These are phyloP conservation scores for Saturnispora diversa DNA, from an alignment of 805 yeast species.

Conservation along the genomic window DNA sequence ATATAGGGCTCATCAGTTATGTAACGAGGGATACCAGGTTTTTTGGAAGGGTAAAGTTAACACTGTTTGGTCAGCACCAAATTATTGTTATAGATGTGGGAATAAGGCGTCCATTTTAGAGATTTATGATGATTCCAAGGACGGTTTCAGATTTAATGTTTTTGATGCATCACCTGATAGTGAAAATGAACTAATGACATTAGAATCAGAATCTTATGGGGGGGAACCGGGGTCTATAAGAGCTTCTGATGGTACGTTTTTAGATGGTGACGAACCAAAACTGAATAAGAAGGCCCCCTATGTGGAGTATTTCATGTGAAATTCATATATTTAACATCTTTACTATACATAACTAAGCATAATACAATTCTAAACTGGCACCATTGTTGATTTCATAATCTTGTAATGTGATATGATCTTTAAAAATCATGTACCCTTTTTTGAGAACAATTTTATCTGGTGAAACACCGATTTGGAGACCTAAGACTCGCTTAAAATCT, in stretches of 20 bases:
- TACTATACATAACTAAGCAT: slow-evolving; percentile 32
- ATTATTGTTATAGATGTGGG: slow-evolving; percentile 95
- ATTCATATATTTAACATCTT: background rate
- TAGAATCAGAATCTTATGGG: slow-evolving; percentile 22
- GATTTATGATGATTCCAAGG: slow-evolving; percentile 48
- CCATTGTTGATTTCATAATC: slow-evolving; percentile 94
- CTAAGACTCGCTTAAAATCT: slow-evolving; percentile 78
- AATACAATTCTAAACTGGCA: slow-evolving; percentile 76
- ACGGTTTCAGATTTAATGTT: slow-evolving; percentile 67
- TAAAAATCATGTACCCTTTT: slow-evolving; percentile 76
- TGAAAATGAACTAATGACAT: slow-evolving; percentile 43
- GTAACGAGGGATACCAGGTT: slow-evolving; percentile 92
- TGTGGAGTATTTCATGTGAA: slow-evolving; percentile 35
- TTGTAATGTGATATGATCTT: slow-evolving; percentile 86
- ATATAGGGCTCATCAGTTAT: slow-evolving; percentile 89
- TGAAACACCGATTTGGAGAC: slow-evolving; percentile 74
- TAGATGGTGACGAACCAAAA: slow-evolving; percentile 18
- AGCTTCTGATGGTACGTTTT: background rate
- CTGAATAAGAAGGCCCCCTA: slow-evolving; percentile 31
- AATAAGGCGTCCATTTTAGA: slow-evolving; percentile 97
- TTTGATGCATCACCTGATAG: slow-evolving; percentile 97
- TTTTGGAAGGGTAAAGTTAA: slow-evolving; percentile 85
- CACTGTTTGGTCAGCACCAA: slow-evolving; percentile 98
- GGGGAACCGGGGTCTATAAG: background rate
- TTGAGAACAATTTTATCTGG: slow-evolving; percentile 62